Base-by-base conservation (phyloP, 352 stramenopile genomes). In the Blastocystis hominis region DNA sequence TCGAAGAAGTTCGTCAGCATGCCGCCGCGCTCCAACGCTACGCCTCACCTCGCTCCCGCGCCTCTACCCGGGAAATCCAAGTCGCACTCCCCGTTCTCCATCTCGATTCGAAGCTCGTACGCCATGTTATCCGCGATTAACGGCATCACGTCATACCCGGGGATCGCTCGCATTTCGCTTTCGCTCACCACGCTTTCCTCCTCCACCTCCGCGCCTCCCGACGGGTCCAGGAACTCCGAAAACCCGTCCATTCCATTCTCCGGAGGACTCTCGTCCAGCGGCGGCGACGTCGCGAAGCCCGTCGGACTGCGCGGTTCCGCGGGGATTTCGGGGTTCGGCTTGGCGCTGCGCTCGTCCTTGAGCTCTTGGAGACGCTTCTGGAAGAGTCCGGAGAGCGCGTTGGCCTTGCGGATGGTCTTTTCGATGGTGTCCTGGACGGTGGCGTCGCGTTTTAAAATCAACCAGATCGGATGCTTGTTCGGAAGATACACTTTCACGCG, bases 381-480 rank as follows among this genome's bases (percentile, higher is more conserved):
- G 72, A 84, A 84, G 24, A 34, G 47, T 2, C 10, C 38, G 10
- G 44, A n/a, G 13, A 84, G 17, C 34, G 72, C 72, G 36, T 84
- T 84, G 10, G 72, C 66, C 44, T 84, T 84, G 50, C 72, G 72
- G 34, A 84, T 84, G 7, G 72, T 84, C 47, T 68, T 84, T n/a
- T 84, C 72, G 50, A 84, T 84, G 4, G 72, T 61, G 38, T 84
- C 72, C 42, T 84, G 72, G 9, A 84, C 72, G 0, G 72, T 84
- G 17, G 72, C 72, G 56, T 84, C 72, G 15, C 46, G 59, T 53
- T 84, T 84, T 17, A 84, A 17, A 24, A 84, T 50, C 15, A 84
- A 34, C 24, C 24, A 68, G 9, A 84, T 15, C 3, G 72, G 72
- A 15, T 84, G 30, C 10, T 61, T 47, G 40, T 84, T 84, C 2